Evolutionary conservation across 2,329 filamentous ascomycete genomes (phyloP), one percentile per base, ranked within the genome.

Genomic region (Penicillium oxalicum): DNA sequence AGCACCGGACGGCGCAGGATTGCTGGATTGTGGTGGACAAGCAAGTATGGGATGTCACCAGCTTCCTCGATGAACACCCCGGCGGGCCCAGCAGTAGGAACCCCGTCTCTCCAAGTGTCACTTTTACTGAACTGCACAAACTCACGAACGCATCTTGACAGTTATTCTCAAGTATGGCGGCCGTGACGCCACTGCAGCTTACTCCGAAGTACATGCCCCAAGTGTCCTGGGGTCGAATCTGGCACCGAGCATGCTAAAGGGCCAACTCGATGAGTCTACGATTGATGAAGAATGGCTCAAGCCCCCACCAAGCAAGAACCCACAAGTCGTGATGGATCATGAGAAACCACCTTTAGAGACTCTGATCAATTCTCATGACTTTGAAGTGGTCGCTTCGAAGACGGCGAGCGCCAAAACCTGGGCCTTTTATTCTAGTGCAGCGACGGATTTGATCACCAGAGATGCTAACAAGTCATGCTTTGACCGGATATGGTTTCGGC

Each of bases 21-120:
- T 77, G 79, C 58, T 88, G 85, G 85, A 78, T 87, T 50, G 82
- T 86, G 13, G 77, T 88, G 24, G 78, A 87, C 63, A 77, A 78
- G 40, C 77, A 79, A 58, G 82, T 87, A 27, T 87, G 83, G 71
- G 81, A 88, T 63, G 68, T 88, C 39, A 83, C 80, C 25, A 74
- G 80, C 12, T 87, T 88, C 62, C 73, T 81, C 8, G 77, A 77
- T n/a, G 73, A 81, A 50, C 81, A 84, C 63, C 80, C 81, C 4
- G 81, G 82, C 28, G 81, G 81, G 24, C 69, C 79, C 41, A 74
- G 70, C 38, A 77, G 79, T 74, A 48, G 18, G 49, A 9, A 39
- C 9, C 24, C 27, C 3, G 12, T 6, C 35, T 18, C 18, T 18
- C 18, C 18, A 18, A 18, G 18, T 18, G 18, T 18, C 18, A 18